Evolutionary conservation across 2,329 filamentous ascomycete species (phyloP).

Genomic region (Podosphaera leucotricha): DNA sequence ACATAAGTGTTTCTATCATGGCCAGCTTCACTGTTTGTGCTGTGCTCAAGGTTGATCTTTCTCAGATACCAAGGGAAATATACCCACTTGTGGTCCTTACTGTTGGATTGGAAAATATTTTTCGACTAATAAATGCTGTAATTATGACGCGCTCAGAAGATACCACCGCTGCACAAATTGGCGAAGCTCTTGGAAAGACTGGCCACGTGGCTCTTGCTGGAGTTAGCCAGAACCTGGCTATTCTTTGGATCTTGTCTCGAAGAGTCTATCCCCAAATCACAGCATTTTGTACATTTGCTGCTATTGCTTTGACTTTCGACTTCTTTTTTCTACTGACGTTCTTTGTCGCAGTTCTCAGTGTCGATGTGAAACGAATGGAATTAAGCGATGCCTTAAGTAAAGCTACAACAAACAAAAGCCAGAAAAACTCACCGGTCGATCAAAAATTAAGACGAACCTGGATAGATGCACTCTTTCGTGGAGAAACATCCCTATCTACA

Average conservation of each 20-base stretch:
- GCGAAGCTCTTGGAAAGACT: constrained; percentile 50
- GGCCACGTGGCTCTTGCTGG: constrained; percentile 45
- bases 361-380: constrained; percentile 56
- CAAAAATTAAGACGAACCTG: constrained; percentile 23
- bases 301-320: constrained; percentile 52
- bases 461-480: constrained; percentile 35
- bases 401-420: constrained; percentile 21
- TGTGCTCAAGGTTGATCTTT: constrained; percentile 50
- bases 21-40: constrained; percentile 64
- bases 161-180: constrained; percentile 43
- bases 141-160: constrained; percentile 47
- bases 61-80: constrained; percentile 46
- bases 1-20: constrained; percentile 49
- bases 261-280: constrained; percentile 46
- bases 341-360: constrained; percentile 55
- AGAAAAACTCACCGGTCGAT: constrained; percentile 5
- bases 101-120: constrained; percentile 55
- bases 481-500: constrained; percentile 44
- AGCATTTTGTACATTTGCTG: constrained; percentile 54
- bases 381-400: constrained; percentile 43
- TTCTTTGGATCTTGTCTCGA: constrained; percentile 41
- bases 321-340: constrained; percentile 60
- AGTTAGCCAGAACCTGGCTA: constrained; percentile 41
- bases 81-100: constrained; percentile 58
- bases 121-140: constrained; percentile 55